Evolutionary conservation across 768 basidiomycete genomes (phyloP).

Genomic region (Russula compacta): DNA sequence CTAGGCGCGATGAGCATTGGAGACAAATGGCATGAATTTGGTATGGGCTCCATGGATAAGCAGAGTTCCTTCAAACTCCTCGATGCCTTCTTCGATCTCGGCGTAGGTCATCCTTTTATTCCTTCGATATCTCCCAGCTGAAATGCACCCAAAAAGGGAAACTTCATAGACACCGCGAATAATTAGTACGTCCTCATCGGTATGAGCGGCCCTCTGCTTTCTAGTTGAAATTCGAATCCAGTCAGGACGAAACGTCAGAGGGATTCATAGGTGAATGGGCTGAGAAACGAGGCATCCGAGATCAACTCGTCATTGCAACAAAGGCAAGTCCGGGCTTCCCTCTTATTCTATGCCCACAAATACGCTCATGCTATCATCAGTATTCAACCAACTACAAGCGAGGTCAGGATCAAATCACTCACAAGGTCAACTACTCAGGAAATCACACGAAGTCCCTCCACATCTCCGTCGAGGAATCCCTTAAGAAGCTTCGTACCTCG

Average conservation of each 20-base stretch:
- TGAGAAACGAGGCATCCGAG: slow-evolving; percentile 28
- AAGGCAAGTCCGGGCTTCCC: slow-evolving; percentile 11
- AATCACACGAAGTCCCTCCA: slow-evolving; percentile 32
- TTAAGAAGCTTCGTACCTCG: slow-evolving; percentile 45
- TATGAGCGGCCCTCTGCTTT: no score
- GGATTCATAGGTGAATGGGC: slow-evolving; percentile 35
- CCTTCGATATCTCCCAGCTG: background rate
- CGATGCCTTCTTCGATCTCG: slow-evolving; percentile 30
- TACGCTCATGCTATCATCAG: slow-evolving; percentile 9
- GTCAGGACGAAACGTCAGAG: slow-evolving; percentile 26
- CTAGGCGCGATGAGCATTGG: slow-evolving; percentile 34
- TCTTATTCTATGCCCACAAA: background rate
- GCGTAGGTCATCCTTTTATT: background rate
- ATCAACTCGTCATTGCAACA: slow-evolving; percentile 30
- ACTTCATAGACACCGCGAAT: slow-evolving; percentile 31
- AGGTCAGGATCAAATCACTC: slow-evolving; percentile 17
- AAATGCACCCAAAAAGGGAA: slow-evolving; percentile 14
- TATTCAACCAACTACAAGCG: slow-evolving; percentile 24
- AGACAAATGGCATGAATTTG: slow-evolving; percentile 28
- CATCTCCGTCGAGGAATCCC: slow-evolving; percentile 28
- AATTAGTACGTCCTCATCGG: slow-evolving; percentile 23
- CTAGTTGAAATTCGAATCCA: background rate
- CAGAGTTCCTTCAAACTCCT: slow-evolving; percentile 32
- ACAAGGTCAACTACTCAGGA: slow-evolving; percentile 34
- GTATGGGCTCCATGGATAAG: slow-evolving; percentile 30